Conservation (phyloP, 1,284 basidiomycete species). For the Inonotus obliquus region DNA sequence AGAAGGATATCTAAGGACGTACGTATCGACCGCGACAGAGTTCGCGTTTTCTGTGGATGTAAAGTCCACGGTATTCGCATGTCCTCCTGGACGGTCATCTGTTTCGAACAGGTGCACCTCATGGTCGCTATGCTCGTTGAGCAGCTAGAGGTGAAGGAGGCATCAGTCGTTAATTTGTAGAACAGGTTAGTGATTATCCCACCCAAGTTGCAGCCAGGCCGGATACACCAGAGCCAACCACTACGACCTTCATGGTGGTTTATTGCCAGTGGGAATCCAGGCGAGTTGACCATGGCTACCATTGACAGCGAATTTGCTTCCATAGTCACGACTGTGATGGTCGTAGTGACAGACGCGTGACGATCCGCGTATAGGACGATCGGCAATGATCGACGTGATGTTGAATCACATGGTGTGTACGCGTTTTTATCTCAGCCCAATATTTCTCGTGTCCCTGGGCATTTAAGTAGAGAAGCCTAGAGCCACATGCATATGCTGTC, state of each 20-base stretch:
- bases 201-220: slow-evolving; percentile 80
- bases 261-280: background rate
- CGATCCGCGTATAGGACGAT: background rate
- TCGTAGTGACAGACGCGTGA: background rate
- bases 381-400: background rate
- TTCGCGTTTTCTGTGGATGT: slow-evolving; percentile 34
- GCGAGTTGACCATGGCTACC: background rate
- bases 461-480: background rate
- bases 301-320: background rate
- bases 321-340: background rate
- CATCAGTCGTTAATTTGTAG: background rate
- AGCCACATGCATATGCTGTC: background rate
- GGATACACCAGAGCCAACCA: slow-evolving; percentile 77
- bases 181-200: slow-evolving; percentile 21
- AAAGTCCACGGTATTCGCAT: slow-evolving; percentile 74
- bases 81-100: slow-evolving; percentile 66
- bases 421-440: too few species aligned
- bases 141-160: slow-evolving; percentile 33
- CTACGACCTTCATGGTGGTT: slow-evolving; percentile 58
- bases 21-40: slow-evolving; percentile 65
- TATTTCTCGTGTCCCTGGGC: background rate
- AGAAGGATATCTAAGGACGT: slow-evolving; percentile 29
- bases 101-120: slow-evolving; percentile 79
- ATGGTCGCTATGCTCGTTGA: slow-evolving; percentile 78
- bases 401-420: background rate